Evolutionary conservation across 192 early-diverging fungal genomes (phyloP).

Genomic region (Paraglomus brasilianum): DNA sequence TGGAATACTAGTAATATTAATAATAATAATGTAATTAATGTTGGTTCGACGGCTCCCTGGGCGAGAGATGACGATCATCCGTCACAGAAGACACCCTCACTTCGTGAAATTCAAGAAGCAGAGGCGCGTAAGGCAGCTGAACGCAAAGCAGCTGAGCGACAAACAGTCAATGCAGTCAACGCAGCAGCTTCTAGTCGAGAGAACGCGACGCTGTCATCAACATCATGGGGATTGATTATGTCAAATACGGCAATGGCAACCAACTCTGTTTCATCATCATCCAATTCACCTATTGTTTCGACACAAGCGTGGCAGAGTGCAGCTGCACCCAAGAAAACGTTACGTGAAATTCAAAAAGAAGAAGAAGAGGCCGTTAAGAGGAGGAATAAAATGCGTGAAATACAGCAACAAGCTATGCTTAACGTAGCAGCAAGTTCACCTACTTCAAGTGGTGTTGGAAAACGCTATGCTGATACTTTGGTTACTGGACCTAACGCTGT

Average conservation of each 20-base stretch:
- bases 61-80: constrained; percentile 38
- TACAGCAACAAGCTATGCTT: constrained; percentile 35
- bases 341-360: constrained; percentile 57
- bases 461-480: constrained; percentile 46
- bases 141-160: constrained; percentile 38
- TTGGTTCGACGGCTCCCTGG: constrained; percentile 37
- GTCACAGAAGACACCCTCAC: constrained; percentile 43
- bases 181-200: background rate
- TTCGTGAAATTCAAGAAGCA: constrained; percentile 65
- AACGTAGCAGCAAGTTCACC: constrained; percentile 25
- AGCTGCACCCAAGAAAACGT: constrained; percentile 51
- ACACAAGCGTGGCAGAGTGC: constrained; percentile 38
- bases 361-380: constrained; percentile 54
- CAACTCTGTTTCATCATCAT: constrained; percentile 26
- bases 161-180: constrained; percentile 29
- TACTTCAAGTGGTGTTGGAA: constrained; percentile 36
- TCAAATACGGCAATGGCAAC: constrained; percentile 32
- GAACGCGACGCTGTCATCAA: constrained; percentile 22
- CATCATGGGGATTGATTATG: constrained; percentile 42
- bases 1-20: no score
- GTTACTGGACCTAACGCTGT: constrained; percentile 33
- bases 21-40: constrained; percentile 5
- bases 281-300: constrained; percentile 20
- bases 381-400: constrained; percentile 37
- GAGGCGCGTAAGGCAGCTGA: constrained; percentile 51